Conservation (phyloP, 2,329 filamentous ascomycete species). For the Apiospora rasikravindrae region DNA sequence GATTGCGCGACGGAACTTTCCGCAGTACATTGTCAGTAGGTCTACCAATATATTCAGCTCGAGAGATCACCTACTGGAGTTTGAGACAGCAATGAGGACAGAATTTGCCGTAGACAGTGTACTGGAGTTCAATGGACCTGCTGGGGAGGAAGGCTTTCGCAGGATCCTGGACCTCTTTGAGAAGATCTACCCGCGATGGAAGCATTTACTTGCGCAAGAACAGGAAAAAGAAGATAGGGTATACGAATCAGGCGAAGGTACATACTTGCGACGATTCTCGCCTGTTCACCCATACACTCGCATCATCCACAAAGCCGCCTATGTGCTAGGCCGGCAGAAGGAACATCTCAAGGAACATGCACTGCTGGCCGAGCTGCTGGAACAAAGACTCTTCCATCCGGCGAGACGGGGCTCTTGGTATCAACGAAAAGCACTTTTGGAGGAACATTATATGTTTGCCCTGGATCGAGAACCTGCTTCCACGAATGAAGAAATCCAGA, state of each 20-base stretch:
- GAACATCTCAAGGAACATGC: slow-evolving; percentile 77
- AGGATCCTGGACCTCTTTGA: slow-evolving; percentile 75
- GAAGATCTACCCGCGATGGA: slow-evolving; percentile 82
- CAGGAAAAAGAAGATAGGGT: slow-evolving; percentile 76
- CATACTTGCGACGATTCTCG: slow-evolving; percentile 87
- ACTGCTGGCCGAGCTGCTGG: slow-evolving; percentile 75
- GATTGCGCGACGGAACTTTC: slow-evolving; percentile 86
- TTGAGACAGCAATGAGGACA: slow-evolving; percentile 82
- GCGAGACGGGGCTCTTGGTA: slow-evolving; percentile 91
- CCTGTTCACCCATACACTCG: slow-evolving; percentile 93
- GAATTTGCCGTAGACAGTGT: slow-evolving; percentile 83
- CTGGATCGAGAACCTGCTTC: slow-evolving; percentile 51
- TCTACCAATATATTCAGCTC: slow-evolving; percentile 88
- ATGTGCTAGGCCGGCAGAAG: slow-evolving; percentile 81
- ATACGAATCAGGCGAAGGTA: slow-evolving; percentile 83
- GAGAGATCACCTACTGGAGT: slow-evolving; percentile 78
- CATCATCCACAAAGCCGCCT: slow-evolving; percentile 86
- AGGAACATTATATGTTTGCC: slow-evolving; percentile 91
- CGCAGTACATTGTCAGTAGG: slow-evolving; percentile 86
- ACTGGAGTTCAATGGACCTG: slow-evolving; percentile 77
- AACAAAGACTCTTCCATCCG: slow-evolving; percentile 83
- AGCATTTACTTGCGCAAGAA: slow-evolving; percentile 72
- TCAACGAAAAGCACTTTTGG: slow-evolving; percentile 88
- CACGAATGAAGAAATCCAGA: slow-evolving; percentile 58
- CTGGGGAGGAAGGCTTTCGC: slow-evolving; percentile 68